Evolutionary conservation across 768 basidiomycete species (phyloP).

Genomic region (Auricularia heimuer): DNA sequence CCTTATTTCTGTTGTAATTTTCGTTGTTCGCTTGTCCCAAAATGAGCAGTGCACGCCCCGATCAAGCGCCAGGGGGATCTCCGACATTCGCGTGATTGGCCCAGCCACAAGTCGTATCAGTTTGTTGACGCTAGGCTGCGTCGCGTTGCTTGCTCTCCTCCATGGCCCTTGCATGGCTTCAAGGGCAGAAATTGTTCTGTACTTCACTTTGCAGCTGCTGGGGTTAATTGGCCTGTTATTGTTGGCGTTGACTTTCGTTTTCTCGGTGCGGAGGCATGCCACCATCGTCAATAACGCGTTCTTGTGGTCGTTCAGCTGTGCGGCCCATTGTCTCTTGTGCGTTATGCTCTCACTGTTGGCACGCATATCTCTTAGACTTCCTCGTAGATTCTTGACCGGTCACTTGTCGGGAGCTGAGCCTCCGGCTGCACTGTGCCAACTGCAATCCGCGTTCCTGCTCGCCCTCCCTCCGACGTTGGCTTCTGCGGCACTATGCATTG

Average conservation of each 20-base stretch:
- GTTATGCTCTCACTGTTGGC: not conserved
- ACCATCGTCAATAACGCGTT: not conserved
- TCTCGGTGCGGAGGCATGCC: not conserved
- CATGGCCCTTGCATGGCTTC: too few species aligned
- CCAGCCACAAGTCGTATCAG: too few species aligned
- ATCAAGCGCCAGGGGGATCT: not conserved
- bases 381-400: conserved; percentile 3
- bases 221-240: not conserved
- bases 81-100: not conserved
- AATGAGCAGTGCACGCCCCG: not conserved
- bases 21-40: not conserved
- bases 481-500: conserved; percentile 2
- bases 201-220: not conserved
- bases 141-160: too few species aligned
- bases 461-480: conserved; percentile 4
- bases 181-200: not conserved
- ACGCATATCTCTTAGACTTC: not conserved
- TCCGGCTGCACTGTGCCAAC: conserved; percentile 4
- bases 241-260: not conserved
- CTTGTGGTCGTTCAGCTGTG: not conserved
- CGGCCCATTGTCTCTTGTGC: not conserved
- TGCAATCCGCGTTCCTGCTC: conserved; percentile 2
- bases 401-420: not conserved
- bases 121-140: too few species aligned
- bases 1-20: not conserved